phyloP scores from a whole-genome alignment of 257 asterid genomes.

The Thymus quinquecostatus region DNA sequence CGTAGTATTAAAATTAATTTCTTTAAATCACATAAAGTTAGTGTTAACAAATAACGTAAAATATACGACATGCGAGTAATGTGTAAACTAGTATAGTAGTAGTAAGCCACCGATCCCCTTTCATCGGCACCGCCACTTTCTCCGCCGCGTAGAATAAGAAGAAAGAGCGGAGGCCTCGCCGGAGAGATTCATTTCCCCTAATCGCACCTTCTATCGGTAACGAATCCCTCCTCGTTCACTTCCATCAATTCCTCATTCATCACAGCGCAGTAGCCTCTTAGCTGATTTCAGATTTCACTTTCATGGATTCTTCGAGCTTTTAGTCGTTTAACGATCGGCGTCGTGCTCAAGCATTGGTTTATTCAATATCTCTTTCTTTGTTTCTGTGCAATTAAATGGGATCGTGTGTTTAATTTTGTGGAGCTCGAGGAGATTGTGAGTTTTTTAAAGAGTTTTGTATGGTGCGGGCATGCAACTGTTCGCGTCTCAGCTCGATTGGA shows the following conservation, averaged over 20 bases:
- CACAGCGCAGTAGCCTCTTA: neutral
- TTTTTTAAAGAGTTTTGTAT: neutral
- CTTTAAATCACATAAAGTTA: no score
- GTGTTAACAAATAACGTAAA: no score
- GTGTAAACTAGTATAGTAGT: neutral
- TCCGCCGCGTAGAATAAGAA: constrained; percentile 13
- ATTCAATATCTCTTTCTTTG: neutral
- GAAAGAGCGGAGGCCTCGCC: neutral
- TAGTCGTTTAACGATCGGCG: neutral
- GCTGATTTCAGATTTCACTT: constrained; percentile 10
- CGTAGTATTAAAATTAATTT: no score
- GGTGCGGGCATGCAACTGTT: neutral
- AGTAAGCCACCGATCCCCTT: constrained; percentile 18
- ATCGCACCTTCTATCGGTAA: neutral
- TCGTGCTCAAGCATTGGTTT: neutral
- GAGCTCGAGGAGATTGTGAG: neutral
- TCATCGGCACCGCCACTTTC: constrained; percentile 7
- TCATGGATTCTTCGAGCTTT: neutral
- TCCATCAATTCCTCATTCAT: neutral
- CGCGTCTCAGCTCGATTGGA: neutral
- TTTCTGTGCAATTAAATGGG: neutral
- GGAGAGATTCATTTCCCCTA: neutral
- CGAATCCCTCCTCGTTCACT: neutral
- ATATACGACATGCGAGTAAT: no score
- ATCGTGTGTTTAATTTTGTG: neutral